Percentiles rank a stretch among this genome's conserved stretches.
Evolutionary conservation across 108 stramenopile genomes (phyloP).

Genomic region (Cyclotella baltica): DNA sequence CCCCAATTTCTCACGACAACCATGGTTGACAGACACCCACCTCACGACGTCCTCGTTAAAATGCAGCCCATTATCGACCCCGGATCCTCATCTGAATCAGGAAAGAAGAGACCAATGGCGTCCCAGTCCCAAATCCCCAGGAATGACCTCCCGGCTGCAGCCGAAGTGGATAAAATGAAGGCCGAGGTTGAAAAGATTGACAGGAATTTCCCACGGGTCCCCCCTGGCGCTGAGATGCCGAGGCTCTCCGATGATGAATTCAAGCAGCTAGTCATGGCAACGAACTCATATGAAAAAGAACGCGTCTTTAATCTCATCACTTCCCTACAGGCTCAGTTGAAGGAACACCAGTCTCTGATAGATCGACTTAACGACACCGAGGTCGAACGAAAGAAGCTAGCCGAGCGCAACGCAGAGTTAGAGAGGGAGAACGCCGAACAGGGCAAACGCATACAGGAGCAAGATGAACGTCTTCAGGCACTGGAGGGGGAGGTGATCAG

Average conservation of each 20-base stretch:
- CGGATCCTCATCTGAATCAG: not conserved
- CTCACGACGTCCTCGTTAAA: not conserved
- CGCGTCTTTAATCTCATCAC: constrained; percentile 2
- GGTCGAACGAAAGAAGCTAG: not conserved
- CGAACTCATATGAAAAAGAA: constrained; percentile 4
- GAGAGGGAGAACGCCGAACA: not conserved
- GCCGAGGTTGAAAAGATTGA: not conserved
- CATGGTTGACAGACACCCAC: not conserved
- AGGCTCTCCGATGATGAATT: constrained; percentile 1
- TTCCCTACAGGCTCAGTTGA: constrained; percentile 6
- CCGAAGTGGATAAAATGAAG: not conserved
- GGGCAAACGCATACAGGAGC: not conserved
- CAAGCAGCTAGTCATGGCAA: not conserved
- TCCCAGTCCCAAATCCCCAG: not conserved
- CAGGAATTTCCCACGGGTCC: not conserved
- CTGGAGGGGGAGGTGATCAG: constrained; percentile 7
- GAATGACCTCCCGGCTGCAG: not conserved
- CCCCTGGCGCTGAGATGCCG: not conserved
- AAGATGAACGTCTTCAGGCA: not conserved
- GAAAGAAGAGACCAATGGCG: not conserved
- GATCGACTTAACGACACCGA: not conserved
- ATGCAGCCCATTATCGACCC: not conserved
- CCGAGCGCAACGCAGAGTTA: not conserved
- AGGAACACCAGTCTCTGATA: constrained; percentile 7
- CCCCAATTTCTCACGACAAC: too few relatives aligned